Evolutionary conservation across 352 stramenopile species (phyloP), one percentile per base, ranked within the genome.

Genomic region (Pythium periplocum): DNA sequence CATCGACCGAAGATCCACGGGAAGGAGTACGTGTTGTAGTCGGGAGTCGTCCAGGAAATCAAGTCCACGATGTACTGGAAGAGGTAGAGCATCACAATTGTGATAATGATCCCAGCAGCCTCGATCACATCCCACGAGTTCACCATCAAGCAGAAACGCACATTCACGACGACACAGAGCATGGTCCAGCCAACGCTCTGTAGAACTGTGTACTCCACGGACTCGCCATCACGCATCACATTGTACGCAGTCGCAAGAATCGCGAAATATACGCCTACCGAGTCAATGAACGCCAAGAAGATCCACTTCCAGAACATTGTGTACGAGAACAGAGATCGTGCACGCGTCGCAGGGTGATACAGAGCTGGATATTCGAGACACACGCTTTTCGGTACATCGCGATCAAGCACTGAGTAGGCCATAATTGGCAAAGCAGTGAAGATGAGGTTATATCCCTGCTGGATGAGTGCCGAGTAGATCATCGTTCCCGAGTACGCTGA

Each of bases 361-460:
- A 95, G 47, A 39, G 58, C 64, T 7, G 85, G 85, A 31, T 78
- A 87, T 35, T 84, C 55, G 17, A 91, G 53, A 6, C 82, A 69
- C 0, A 86, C 71, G 3, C 88, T 56, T 50, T 81, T 85, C 0
- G 78, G 81, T 4, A 95, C 37, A 61, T 95, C 85, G 32, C 73
- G 76, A 48, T 96, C 87, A 42, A 90, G 83, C 2, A 88, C 84
- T 6, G 82, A 88, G 52, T 83, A 90, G 1, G 84, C 68, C 32
- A 94, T 66, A 59, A 98, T 98, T 2, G 97, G 96, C 26, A 98
- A 62, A 36, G 86, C 75, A 0, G 90, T 98, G 59, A 95, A 97
- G 45, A 98, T 83, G 46, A 99, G 86, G 63, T 98, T 99, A 66
- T 98, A 98, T 31, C 92, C 73, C 50, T 95, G 85, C 54, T 95